Base-by-base conservation (phyloP, 2,329 filamentous ascomycete genomes). In the Nemania sp. region DNA sequence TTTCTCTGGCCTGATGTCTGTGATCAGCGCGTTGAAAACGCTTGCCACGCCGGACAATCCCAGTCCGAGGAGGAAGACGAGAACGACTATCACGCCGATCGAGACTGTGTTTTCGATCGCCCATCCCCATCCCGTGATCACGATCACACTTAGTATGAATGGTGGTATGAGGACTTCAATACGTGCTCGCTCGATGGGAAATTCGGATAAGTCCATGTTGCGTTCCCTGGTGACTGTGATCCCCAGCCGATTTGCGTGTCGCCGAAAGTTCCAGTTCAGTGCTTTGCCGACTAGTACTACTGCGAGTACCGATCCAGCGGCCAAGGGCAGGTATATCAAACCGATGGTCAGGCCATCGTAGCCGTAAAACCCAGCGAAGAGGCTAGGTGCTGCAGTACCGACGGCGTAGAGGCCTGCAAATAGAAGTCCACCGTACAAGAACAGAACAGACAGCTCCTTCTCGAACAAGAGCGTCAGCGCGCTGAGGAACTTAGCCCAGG, bases 1-100 rank as follows among this genome's bases (percentile, higher is more conserved):
- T 5, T 79, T 77, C 20, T 79, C 71, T 0, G 82, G 83, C 54
- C 83, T 81, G 1, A 87, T 70, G 60, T 88, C 84, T 1, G 86
- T 79, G 15, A 86, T 75, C 12, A 88, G 72, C 0, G 81, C 83
- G 58, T 76, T 81, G 26, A 86, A 74, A 41, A 85, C 77, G 49
- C 78, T 81, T 63, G 86, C 86, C 0, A 79, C 77, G 2, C 80
- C 82, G 4, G 82, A 83, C 26, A 84, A 72, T 15, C 76, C 76
- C 53, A 82, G 67, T 7, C 81, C 81, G 17, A 84, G 74, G 11
- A 83, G 57, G 60, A 84, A 83, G 7, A 80, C 68, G 15, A 86
- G 66, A 24, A 83, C 74, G n/a, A 84, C 68, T 2, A 81, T 76
- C 3, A 75, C 78, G 2, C 77, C 80, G 0, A 84, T 71, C 28